phyloP scores from a whole-genome alignment of 2,329 filamentous ascomycete genomes.

The Thielaviopsis punctulata region DNA sequence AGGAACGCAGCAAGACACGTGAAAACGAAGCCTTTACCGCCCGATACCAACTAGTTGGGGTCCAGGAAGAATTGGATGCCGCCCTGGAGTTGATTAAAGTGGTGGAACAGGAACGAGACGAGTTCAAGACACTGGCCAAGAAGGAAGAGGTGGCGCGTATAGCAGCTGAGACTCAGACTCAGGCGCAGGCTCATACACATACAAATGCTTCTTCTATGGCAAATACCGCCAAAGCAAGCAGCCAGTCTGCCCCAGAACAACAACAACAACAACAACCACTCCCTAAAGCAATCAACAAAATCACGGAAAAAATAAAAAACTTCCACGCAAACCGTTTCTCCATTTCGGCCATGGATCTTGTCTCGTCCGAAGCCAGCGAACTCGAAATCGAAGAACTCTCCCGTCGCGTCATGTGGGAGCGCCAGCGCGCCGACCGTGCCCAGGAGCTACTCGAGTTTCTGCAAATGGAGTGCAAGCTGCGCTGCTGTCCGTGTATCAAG shows the following conservation, averaged over 20 bases:
- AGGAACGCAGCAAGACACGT: conserved; percentile 39
- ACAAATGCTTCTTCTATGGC: conserved; percentile 47
- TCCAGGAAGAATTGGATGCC: conserved; percentile 50
- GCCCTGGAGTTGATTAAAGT: conserved; percentile 45
- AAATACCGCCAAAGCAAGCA: conserved; percentile 10
- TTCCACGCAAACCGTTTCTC: conserved; percentile 22
- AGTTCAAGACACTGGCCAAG: conserved; percentile 52
- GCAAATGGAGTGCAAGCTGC: conserved; percentile 54
- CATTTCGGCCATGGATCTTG: conserved; percentile 30
- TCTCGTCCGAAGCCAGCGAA: conserved; percentile 37
- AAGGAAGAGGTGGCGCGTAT: conserved; percentile 59
- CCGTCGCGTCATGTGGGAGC: conserved; percentile 37
- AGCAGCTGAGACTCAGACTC: conserved; percentile 35
- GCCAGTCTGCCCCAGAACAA: conserved; percentile 2
- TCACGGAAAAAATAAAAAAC: conserved; percentile 15
- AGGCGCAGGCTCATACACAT: conserved; percentile 31
- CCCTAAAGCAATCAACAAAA: conserved; percentile 14
- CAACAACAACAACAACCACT: background rate
- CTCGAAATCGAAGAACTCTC: conserved; percentile 41
- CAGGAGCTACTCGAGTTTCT: conserved; percentile 61
- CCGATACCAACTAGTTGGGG: conserved; percentile 45
- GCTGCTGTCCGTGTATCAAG: conserved; percentile 33
- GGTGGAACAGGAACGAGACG: conserved; percentile 58
- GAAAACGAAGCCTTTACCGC: conserved; percentile 55
- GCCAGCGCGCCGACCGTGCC: conserved; percentile 48